Percentiles rank a stretch among this genome's conserved stretches.
These are phyloP conservation scores for Apiotrichum gamsii DNA, from an alignment of 1,284 basidiomycete species.

Conservation along the genomic window DNA sequence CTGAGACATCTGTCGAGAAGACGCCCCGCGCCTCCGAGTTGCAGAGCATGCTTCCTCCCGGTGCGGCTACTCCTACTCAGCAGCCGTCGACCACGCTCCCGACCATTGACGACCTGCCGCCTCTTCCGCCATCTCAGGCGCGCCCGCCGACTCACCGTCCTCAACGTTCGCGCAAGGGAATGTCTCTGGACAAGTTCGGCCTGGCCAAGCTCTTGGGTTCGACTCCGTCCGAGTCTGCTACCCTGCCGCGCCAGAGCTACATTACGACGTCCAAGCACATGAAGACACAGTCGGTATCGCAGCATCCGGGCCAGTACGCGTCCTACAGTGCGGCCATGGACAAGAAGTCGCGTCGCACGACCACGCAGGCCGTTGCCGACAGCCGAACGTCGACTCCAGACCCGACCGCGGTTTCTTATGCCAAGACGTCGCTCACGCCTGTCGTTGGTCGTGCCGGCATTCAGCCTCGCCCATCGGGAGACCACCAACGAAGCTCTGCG, in stretches of 20 bases:
- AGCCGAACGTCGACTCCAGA: slow-evolving; percentile 8
- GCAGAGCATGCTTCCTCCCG: slow-evolving; percentile 11
- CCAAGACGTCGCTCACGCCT: slow-evolving; percentile 18
- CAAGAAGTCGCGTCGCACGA: slow-evolving; percentile 37
- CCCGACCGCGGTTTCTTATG: background rate
- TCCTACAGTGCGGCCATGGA: background rate
- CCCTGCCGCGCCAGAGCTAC: slow-evolving; percentile 11
- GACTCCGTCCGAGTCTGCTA: slow-evolving; percentile 3
- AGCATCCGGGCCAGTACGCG: background rate
- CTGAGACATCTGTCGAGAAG: background rate
- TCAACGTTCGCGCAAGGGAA: slow-evolving; percentile 54
- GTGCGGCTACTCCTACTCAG: slow-evolving; percentile 13
- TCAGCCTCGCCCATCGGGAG: slow-evolving; percentile 20
- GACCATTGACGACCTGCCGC: background rate
- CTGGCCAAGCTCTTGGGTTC: slow-evolving; percentile 57
- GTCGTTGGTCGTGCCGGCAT: slow-evolving; percentile 25
- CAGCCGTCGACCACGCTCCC: slow-evolving; percentile 6
- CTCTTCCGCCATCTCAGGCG: background rate
- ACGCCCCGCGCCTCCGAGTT: background rate
- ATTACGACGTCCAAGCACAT: slow-evolving; percentile 10
- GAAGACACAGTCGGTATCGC: slow-evolving; percentile 12
- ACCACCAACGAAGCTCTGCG: slow-evolving; percentile 24
- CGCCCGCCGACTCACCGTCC: slow-evolving; percentile 26
- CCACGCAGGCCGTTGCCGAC: slow-evolving; percentile 30
- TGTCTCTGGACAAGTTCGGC: slow-evolving; percentile 69